Evolutionary conservation across 1,284 basidiomycete species (phyloP), one percentile per base, ranked within the genome.

Genomic region (Moesziomyces sp.): DNA sequence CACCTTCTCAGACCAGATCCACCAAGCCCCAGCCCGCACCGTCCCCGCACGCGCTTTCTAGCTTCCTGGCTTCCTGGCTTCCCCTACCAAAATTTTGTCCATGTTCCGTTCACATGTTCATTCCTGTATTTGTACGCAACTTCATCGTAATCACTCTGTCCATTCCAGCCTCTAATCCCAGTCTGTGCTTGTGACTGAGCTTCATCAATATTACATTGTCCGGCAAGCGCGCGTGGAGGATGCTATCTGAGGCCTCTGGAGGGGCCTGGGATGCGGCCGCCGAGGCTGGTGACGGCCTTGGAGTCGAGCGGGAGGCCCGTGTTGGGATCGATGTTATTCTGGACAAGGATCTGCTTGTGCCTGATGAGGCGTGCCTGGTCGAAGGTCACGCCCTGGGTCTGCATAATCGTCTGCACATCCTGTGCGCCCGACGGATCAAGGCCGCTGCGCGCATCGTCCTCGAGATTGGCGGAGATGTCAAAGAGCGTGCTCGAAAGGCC

Each of bases 311-410:
- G 80, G 50, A 83, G 48, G 0, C 82, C 82, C 16, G 81, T 83
- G 3, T 58, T 61, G 0, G 82, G 82, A 52, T 83, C 82, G 47
- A 83, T 74, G 47, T 78, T 78, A 54, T 83, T 73, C 38, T 56
- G 45, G 8, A 51, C 49, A 24, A 83, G 48, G 28, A 76, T 59
- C 51, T 73, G 64, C 40, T 77, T 64, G 34, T 83, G 81, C 21
- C 79, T 52, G n/a, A 77, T 76, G 26, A 83, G 53, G 13, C 82
- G 54, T 6, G 82, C 82, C 46, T 81, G 73, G 42, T 83, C 82
- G 40, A 83, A 83, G 5, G 56, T 57, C 8, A 83, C 64, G 10
- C 65, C 59, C 5, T 78, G 66, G 3, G 26, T 59, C 21, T 64
- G 44, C 81, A 83, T 83, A 49, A 83, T 68, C 1, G 55, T 58